Evolutionary conservation across 345 rosid genomes (phyloP), one percentile per base, ranked within the genome.

Genomic region (Hibiscus syriacus): DNA sequence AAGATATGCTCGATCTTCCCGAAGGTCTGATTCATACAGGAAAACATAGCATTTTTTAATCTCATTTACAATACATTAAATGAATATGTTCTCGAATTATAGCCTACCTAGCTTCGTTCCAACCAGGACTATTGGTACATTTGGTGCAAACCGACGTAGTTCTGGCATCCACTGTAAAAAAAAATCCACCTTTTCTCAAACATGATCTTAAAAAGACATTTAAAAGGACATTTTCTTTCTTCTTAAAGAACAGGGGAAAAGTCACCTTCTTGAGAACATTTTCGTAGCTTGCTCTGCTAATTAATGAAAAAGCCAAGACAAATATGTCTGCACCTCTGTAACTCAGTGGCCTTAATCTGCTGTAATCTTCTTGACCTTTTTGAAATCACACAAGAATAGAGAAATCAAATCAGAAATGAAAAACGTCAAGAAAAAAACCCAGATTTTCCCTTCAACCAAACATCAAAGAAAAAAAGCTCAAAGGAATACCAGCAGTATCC

Each of bases 101-200:
- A n/a, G 39, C 87, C 64, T 56, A 89, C 99, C 99, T 73, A 94
- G 76, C 79, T 94, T 94, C 8, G 99, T 91, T 66, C 98, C 99
- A 70, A 91, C 97, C 55, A 94, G 98, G 43, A 94, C 95, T 70
- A 94, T 84, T 0, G 99, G 99, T 74, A 91, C 97, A 76, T 85
- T 85, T 39, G 98, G 99, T 0, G 98, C 99, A 72, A 94, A 94
- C 58, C 97, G 73, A 4, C 96, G 92, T 46, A 91, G 96, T 75
- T 94, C 98, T 26, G 99, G 99, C 98, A 91, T 89, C 99, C 99
- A 91, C 99, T 94, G 87, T 52, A n/a, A n/a, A n/a, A n/a, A n/a
- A n/a, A n/a, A n/a, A n/a, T n/a, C n/a, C n/a, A n/a, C n/a, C n/a
- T 19, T 70, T 79, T 65, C 41, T 53, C 30, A 74, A 70, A 63